Evolutionary conservation across 257 asterid species (phyloP).

Genomic region (Plantago major): DNA sequence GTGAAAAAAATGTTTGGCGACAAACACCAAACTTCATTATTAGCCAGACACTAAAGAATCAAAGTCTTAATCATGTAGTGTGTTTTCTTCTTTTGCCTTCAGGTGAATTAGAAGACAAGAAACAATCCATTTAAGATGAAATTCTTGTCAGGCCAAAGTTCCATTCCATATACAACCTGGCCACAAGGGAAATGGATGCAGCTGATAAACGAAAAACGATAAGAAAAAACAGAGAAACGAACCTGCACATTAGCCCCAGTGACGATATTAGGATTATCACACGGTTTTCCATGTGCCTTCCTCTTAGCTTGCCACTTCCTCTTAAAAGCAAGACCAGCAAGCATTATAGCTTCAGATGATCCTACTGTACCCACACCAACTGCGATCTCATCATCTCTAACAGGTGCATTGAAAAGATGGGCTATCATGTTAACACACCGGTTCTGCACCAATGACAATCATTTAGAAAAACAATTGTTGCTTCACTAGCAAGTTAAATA

Average conservation of each 20-base stretch:
- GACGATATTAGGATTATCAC: constrained; percentile 58
- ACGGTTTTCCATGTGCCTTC: constrained; percentile 54
- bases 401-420: constrained; percentile 68
- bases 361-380: constrained; percentile 81
- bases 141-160: too few species aligned
- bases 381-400: constrained; percentile 52
- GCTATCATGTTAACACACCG: constrained; percentile 79
- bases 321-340: constrained; percentile 82
- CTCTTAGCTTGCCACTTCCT: constrained; percentile 75
- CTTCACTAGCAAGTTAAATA: too few species aligned
- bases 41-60: too few species aligned
- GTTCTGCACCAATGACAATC: constrained; percentile 38
- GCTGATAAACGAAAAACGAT: neutral
- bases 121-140: too few species aligned
- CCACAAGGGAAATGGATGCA: too few species aligned
- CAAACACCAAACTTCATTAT: too few species aligned
- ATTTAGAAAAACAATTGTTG: too few species aligned
- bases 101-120: too few species aligned
- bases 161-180: neutral
- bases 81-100: too few species aligned
- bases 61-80: too few species aligned
- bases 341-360: constrained; percentile 87
- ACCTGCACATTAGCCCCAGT: constrained; percentile 82
- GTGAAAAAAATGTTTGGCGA: too few species aligned
- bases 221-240: neutral